Evolutionary conservation across 305 asterid species (phyloP).

Genomic region (Fraxinus ornus): DNA sequence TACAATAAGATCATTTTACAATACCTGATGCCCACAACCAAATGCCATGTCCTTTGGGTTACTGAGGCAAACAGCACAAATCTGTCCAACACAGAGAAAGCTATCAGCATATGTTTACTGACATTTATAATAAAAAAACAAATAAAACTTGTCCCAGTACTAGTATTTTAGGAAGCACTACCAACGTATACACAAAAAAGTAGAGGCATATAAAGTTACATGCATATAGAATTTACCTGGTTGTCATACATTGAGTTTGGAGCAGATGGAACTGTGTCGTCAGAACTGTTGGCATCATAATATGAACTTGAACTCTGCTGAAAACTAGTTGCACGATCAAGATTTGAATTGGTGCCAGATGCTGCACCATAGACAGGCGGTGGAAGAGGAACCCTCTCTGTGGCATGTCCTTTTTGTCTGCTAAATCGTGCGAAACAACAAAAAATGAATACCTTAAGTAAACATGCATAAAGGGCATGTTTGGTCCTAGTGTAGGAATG

Average conservation of each 20-base stretch:
- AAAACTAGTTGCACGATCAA: conserved; percentile 17
- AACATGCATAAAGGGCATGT: background rate
- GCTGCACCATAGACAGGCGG: conserved; percentile 61
- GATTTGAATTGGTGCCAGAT: conserved; percentile 31
- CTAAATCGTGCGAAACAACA: conserved; percentile 36
- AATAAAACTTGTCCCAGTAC: background rate
- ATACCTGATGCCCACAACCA: conserved; percentile 61
- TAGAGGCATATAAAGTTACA: background rate
- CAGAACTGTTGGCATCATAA: conserved; percentile 7
- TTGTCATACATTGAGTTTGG: conserved; percentile 54
- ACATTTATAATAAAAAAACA: background rate
- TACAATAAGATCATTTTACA: background rate
- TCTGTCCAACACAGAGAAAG: conserved; percentile 36
- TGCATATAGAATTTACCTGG: conserved; percentile 42
- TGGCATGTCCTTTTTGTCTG: conserved; percentile 44
- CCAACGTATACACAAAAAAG: background rate
- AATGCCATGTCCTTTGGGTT: conserved; percentile 51
- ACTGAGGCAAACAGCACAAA: conserved; percentile 55
- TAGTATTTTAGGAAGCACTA: background rate
- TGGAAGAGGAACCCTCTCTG: conserved; percentile 70
- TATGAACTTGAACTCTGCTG: conserved; percentile 7
- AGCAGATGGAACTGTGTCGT: conserved; percentile 31
- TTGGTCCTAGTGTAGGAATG: background rate
- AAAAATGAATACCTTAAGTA: background rate
- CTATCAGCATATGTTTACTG: background rate